Evolutionary conservation across 352 stramenopile genomes (phyloP).

Genomic region (Phytophthora capsici): DNA sequence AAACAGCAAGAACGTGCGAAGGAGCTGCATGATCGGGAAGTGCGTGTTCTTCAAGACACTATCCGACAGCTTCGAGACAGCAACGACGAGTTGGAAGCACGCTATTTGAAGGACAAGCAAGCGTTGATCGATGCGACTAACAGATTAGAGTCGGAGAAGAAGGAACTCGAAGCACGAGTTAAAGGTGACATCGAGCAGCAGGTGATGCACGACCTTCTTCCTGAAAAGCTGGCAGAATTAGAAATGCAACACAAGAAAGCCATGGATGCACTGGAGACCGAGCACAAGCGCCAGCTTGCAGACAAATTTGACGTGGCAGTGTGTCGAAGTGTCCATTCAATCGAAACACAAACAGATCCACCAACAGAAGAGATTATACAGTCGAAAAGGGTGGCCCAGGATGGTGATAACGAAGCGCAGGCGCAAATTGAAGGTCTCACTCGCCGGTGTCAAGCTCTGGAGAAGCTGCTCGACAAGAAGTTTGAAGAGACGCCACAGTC

Average conservation of each 20-base stretch:
- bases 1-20: slow-evolving; percentile 34
- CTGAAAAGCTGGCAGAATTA: slow-evolving; percentile 8
- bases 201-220: slow-evolving; percentile 11
- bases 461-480: slow-evolving; percentile 63
- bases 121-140: slow-evolving; percentile 10
- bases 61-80: slow-evolving; percentile 23
- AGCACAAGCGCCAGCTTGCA: slow-evolving; percentile 34
- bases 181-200: slow-evolving; percentile 15
- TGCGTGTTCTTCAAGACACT: slow-evolving; percentile 27
- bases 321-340: neutral
- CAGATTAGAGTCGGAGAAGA: slow-evolving; percentile 8
- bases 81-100: slow-evolving; percentile 14
- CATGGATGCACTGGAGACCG: slow-evolving; percentile 16
- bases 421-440: slow-evolving; percentile 49
- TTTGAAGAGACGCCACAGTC: slow-evolving; percentile 49
- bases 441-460: slow-evolving; percentile 55
- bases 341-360: slow-evolving; percentile 33
- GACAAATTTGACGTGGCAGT: slow-evolving; percentile 22
- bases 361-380: slow-evolving; percentile 2
- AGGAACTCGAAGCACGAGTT: slow-evolving; percentile 19
- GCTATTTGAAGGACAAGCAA: slow-evolving; percentile 18
- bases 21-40: slow-evolving; percentile 34
- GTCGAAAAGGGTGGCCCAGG: neutral
- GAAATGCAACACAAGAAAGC: slow-evolving; percentile 29
- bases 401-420: slow-evolving; percentile 19